Conservation (phyloP, 2,329 filamentous ascomycete species). For the Venturia effusa region DNA sequence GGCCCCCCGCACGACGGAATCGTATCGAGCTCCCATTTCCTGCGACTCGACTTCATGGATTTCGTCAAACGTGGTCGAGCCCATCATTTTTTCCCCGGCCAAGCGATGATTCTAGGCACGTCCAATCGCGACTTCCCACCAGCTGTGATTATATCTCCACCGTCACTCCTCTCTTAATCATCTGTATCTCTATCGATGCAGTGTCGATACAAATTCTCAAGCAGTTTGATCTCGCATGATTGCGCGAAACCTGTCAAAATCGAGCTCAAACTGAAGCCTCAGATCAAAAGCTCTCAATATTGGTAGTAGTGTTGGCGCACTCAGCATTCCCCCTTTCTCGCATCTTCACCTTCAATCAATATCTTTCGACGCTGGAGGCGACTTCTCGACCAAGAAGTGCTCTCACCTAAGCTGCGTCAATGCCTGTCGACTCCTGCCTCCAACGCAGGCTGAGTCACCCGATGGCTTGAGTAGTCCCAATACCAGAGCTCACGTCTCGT, state of each 20-base stretch:
- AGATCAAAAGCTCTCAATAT: neutral
- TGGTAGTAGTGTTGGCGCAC: neutral
- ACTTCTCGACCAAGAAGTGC: neutral
- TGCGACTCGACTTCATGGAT: too few species aligned
- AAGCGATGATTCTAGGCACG: too few species aligned
- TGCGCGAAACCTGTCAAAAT: neutral
- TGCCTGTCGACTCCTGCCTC: neutral
- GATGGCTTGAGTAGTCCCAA: neutral
- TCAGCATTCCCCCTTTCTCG: neutral
- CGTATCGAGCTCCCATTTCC: too few species aligned
- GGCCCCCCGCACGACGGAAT: too few species aligned
- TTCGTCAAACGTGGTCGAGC: too few species aligned
- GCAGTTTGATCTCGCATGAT: neutral
- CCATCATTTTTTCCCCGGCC: too few species aligned
- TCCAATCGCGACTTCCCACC: too few species aligned
- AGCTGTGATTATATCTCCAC: too few species aligned
- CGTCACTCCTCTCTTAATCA: neutral
- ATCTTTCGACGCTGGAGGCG: neutral
- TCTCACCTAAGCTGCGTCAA: neutral
- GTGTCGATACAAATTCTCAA: neutral
- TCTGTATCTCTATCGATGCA: neutral
- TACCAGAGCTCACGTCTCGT: neutral
- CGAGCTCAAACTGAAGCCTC: neutral
- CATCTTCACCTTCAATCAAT: neutral
- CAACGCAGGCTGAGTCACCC: neutral